Evolutionary conservation across 768 basidiomycete species (phyloP).

Genomic region (Auricularia sp.): DNA sequence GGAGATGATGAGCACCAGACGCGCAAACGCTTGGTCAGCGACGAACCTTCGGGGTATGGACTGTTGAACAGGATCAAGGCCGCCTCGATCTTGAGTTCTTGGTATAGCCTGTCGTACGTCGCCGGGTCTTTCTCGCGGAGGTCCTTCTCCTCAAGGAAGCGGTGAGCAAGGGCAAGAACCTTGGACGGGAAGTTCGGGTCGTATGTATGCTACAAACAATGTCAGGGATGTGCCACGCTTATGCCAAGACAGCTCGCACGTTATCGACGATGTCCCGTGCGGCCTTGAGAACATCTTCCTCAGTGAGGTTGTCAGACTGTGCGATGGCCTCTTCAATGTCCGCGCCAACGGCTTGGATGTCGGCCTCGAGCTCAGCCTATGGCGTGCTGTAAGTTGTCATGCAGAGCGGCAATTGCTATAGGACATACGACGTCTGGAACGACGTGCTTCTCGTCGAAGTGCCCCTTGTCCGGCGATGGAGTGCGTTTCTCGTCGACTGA

Average conservation of each 20-base stretch:
- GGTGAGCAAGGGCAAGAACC: constrained; percentile 2
- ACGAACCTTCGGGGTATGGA: constrained; percentile 11
- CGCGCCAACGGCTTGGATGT: background rate
- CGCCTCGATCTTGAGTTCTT: constrained; percentile 20
- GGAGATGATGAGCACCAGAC: background rate
- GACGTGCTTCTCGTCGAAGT: too few relatives aligned
- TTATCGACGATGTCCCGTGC: background rate
- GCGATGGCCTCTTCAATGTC: background rate
- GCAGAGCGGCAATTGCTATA: too few relatives aligned
- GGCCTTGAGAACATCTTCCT: background rate
- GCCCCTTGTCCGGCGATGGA: too few relatives aligned
- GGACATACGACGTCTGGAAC: too few relatives aligned
- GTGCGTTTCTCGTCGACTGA: too few relatives aligned
- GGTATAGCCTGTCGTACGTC: constrained; percentile 13
- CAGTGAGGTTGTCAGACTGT: background rate
- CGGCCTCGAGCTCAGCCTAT: background rate
- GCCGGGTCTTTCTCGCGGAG: constrained; percentile 7
- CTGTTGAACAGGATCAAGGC: constrained; percentile 16
- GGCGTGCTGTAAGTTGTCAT: too few relatives aligned
- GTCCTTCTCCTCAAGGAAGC: constrained; percentile 4
- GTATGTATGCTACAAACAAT: background rate
- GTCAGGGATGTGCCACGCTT: background rate
- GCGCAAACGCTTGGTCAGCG: background rate
- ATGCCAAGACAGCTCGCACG: background rate
- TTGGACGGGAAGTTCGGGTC: constrained; percentile 7